Evolutionary conservation across 179 eudicot species (phyloP).

Genomic region (Monotropa hypopitys): DNA sequence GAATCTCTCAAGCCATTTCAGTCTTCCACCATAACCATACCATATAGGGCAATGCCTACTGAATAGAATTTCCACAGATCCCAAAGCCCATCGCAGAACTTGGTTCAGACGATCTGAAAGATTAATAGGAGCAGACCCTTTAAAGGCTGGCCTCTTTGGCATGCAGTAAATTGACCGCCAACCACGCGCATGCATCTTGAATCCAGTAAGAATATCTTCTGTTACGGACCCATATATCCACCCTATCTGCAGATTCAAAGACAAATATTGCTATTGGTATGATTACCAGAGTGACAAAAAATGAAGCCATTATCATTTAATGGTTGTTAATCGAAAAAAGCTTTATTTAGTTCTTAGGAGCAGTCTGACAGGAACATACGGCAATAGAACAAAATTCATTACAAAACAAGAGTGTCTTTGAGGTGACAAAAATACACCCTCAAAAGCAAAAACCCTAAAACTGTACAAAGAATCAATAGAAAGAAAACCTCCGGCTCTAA

Average conservation of each 20-base stretch:
- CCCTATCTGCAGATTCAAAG: constrained; percentile 44
- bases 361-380: constrained; percentile 2
- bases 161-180: constrained; percentile 88
- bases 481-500: neutral
- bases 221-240: constrained; percentile 90
- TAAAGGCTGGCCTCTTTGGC: constrained; percentile 74
- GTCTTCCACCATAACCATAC: constrained; percentile 68
- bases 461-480: neutral
- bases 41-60: constrained; percentile 79
- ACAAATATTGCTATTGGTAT: neutral
- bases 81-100: constrained; percentile 79
- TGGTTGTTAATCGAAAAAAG: neutral
- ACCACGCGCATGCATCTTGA: constrained; percentile 86
- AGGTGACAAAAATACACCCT: neutral
- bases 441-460: neutral
- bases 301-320: neutral
- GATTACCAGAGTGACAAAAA: neutral
- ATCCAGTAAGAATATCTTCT: constrained; percentile 88
- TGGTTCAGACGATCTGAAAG: constrained; percentile 79
- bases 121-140: constrained; percentile 83
- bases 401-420: neutral
- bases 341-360: neutral
- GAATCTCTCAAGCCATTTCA: constrained; percentile 76
- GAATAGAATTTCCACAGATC: constrained; percentile 68
- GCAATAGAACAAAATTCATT: neutral